Evolutionary conservation across 192 early-diverging fungal genomes (phyloP).

Genomic region (Pilaira anomala): DNA sequence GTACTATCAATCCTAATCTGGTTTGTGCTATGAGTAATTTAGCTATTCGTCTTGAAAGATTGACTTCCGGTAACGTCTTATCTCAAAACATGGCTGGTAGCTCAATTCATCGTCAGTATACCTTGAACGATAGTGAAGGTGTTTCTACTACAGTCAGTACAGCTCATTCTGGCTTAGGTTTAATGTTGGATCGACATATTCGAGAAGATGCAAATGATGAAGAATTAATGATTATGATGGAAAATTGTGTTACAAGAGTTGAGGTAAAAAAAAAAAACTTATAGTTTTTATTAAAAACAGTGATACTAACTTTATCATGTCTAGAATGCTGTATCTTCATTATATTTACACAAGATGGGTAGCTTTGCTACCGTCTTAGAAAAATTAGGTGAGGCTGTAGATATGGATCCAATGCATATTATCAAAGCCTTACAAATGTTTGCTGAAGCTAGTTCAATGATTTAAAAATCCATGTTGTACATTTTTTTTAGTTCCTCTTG

Average conservation of each 20-base stretch:
- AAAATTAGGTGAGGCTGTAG: constrained; percentile 56
- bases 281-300: neutral
- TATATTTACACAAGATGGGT: constrained; percentile 54
- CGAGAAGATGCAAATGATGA: constrained; percentile 49
- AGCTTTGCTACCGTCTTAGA: constrained; percentile 56
- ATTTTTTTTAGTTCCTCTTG: too few relatives aligned
- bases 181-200: constrained; percentile 32
- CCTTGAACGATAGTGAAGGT: neutral
- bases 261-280: constrained; percentile 39
- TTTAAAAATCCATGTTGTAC: too few relatives aligned
- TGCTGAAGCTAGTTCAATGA: constrained; percentile 29
- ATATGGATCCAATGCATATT: constrained; percentile 57
- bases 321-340: constrained; percentile 58
- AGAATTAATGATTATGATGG: constrained; percentile 48
- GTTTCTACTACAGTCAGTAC: constrained; percentile 1
- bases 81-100: neutral
- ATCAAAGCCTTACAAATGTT: constrained; percentile 64
- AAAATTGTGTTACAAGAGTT: constrained; percentile 52
- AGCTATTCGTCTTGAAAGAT: constrained; percentile 28
- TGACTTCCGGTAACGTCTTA: constrained; percentile 27
- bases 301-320: neutral
- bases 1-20: constrained; percentile 24
- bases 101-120: neutral
- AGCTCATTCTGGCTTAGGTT: neutral
- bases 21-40: constrained; percentile 24